phyloP scores from a whole-genome alignment of 1,139 yeast species.

The Neolecta irregularis region DNA sequence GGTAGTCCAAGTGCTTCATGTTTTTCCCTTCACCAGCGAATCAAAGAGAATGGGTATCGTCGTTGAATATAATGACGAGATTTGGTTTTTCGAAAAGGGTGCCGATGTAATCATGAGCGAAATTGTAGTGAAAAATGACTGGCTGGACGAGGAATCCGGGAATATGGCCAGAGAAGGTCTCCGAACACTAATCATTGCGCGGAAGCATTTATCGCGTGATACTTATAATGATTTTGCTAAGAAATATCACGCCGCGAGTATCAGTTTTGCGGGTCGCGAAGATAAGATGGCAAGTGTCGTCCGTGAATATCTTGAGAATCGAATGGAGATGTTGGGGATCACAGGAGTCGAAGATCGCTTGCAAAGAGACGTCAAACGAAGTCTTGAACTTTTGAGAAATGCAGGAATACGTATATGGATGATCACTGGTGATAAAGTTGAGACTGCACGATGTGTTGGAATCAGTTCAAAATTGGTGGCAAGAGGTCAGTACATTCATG shows the following conservation, averaged over 20 bases:
- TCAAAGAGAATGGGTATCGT: constrained; percentile 93
- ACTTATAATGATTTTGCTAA: constrained; percentile 47
- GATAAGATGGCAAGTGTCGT: constrained; percentile 53
- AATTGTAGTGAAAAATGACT: constrained; percentile 73
- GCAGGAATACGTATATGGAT: constrained; percentile 98
- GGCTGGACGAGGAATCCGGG: constrained; percentile 95
- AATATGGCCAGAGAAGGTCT: constrained; percentile 98
- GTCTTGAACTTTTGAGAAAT: constrained; percentile 79
- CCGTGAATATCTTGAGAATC: constrained; percentile 56
- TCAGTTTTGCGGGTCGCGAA: constrained; percentile 71
- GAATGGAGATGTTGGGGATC: constrained; percentile 72
- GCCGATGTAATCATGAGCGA: constrained; percentile 92
- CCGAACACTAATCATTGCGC: constrained; percentile 81
- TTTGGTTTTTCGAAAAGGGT: constrained; percentile 82
- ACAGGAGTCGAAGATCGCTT: constrained; percentile 97
- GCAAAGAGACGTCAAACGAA: constrained; percentile 78
- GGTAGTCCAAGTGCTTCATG: constrained; percentile 60
- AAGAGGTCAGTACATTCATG: constrained; percentile 85
- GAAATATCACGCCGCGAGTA: constrained; percentile 55
- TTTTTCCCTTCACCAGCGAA: constrained; percentile 90
- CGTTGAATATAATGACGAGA: constrained; percentile 45
- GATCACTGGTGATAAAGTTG: constrained; percentile 98
- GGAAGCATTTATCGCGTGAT: constrained; percentile 46
- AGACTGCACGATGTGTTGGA: constrained; percentile 93
- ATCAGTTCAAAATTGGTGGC: constrained; percentile 83